A percentile compares a stretch with the other conserved stretches of the same genome.
Conservation (phyloP, 106 monocot genomes). For the Allium sativum region DNA sequence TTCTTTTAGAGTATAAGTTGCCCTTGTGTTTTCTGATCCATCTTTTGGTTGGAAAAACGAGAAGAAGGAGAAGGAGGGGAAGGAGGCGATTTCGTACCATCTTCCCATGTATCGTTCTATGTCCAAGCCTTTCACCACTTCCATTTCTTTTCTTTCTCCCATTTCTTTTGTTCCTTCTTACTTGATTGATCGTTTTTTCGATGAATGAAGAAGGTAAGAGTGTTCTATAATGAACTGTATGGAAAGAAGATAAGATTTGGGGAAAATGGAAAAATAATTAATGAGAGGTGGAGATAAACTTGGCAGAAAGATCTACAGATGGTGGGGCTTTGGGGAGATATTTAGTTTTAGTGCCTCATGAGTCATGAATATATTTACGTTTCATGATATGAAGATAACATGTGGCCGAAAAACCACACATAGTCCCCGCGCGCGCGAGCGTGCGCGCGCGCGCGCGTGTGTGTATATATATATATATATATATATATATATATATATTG, state of each 20-base stretch:
- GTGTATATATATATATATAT: too few species aligned
- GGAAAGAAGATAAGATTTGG: constrained; percentile 4
- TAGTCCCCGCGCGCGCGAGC: too few species aligned
- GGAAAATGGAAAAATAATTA: not conserved
- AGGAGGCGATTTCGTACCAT: constrained; percentile 97
- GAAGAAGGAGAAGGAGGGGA: constrained; percentile 74
- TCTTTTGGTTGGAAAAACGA: constrained; percentile 65
- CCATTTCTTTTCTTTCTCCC: constrained; percentile 30
- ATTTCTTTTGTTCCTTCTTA: not conserved
- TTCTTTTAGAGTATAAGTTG: constrained; percentile 63
- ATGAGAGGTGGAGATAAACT: not conserved
- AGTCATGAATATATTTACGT: too few species aligned
- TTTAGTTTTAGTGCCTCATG: not conserved
- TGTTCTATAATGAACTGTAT: not conserved
- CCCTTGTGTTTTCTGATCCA: constrained; percentile 71
- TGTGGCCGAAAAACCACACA: too few species aligned
- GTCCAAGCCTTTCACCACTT: constrained; percentile 56
- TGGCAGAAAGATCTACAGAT: not conserved
- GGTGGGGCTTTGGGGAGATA: constrained; percentile 1
- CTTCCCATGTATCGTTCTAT: constrained; percentile 77
- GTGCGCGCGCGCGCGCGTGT: too few species aligned
- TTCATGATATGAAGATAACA: too few species aligned
- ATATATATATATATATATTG: too few species aligned
- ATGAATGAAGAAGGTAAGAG: not conserved
- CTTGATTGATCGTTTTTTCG: not conserved